These are phyloP conservation scores for Microascus cirrosus DNA, from an alignment of 2,329 filamentous ascomycete genomes.

Conservation along the genomic window DNA sequence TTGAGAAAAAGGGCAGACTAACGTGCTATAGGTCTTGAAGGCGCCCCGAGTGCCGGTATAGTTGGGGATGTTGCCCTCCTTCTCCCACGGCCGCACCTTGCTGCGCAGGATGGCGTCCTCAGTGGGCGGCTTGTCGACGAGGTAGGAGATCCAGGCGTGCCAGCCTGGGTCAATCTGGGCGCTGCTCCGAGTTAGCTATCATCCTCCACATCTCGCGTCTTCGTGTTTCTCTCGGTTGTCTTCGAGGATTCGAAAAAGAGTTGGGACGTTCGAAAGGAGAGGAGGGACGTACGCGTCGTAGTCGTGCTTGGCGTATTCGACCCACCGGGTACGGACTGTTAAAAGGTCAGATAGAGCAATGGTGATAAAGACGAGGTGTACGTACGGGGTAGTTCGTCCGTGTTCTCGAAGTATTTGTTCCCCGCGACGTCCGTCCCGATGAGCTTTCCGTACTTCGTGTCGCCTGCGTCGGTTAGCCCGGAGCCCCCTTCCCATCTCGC, in stretches of 20 bases:
- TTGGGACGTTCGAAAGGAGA: background rate
- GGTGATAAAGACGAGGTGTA: background rate
- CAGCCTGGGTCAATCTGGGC: constrained; percentile 89
- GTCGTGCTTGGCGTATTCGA: constrained; percentile 88
- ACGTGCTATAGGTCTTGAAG: constrained; percentile 95
- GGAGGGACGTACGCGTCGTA: constrained; percentile 46
- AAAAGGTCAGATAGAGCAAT: background rate
- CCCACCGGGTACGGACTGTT: constrained; percentile 90
- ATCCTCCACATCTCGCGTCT: background rate
- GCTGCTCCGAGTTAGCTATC: background rate
- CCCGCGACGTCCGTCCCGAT: constrained; percentile 81
- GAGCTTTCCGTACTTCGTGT: constrained; percentile 87
- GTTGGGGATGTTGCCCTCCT: constrained; percentile 59
- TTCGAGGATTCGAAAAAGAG: background rate
- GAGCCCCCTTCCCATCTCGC: background rate
- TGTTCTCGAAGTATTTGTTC: constrained; percentile 97
- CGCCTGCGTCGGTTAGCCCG: constrained; percentile 48
- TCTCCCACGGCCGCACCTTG: constrained; percentile 64
- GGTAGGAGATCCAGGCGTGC: constrained; percentile 97
- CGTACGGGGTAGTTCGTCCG: constrained; percentile 83
- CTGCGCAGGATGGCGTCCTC: constrained; percentile 62
- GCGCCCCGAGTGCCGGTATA: constrained; percentile 65
- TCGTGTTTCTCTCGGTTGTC: background rate
- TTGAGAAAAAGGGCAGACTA: constrained; percentile 28
- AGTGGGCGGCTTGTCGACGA: constrained; percentile 75